Evolutionary conservation across 2,329 filamentous ascomycete genomes (phyloP), one percentile per base, ranked within the genome.

Genomic region (Didymella lethalis): DNA sequence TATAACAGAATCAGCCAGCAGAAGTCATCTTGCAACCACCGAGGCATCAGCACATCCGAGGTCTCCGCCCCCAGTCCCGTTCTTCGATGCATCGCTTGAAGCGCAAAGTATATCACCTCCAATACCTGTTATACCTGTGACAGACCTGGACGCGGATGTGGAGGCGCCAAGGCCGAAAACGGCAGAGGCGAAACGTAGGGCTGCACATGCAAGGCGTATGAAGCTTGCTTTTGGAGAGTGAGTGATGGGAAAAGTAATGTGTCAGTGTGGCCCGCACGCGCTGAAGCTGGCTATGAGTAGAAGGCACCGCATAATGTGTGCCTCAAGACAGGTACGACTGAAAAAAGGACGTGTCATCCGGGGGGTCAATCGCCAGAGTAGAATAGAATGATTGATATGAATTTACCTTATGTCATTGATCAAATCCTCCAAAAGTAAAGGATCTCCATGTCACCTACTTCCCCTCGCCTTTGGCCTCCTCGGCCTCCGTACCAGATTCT

Each of bases 181-280:
- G 7, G 64, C 70, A 7, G 63, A 70, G 53, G 66, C 65, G 8
- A 74, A 68, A 32, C 58, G 73, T 36, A 61, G 70, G 48, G 61
- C 64, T 34, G 69, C 68, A 8, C 71, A 74, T 49, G 63, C 65
- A 25, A 47, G 67, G 34, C 61, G 69, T 23, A 71, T 75, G 70
- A 59, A 69, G 26, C 51, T 49, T 7, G 25, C 47, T 20, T 40
- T 29, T 38, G 46, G 46, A 3, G 18, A 38, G 32, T 36, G 25
- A 23, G 31, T 4, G 23, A 10, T 31, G 5, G 40, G 3, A 43
- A 23, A 4, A 43, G 40, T 12, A 16, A 26, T 40, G 23, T 8
- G 20, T 12, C 8, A 12, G 3, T 25, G 20, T 8, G 40, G 18
- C 23, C 11, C 7, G 23, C 8, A 26, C 23, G 7, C 14, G 23